Conservation (phyloP, 164 flowering plant species). For the Vitis labrusca region DNA sequence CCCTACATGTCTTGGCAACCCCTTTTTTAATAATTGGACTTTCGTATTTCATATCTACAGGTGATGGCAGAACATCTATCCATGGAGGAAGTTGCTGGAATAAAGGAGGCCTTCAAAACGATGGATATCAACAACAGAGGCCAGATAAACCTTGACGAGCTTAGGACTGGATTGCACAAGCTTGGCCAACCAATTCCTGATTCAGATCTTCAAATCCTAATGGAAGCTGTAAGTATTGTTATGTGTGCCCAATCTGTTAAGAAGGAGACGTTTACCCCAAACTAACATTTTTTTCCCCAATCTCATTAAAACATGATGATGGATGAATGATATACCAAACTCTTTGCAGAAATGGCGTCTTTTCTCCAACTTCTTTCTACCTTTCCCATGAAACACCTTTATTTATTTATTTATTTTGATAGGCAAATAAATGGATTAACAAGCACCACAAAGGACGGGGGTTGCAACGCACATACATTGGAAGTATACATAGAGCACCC, state of each 20-base stretch:
- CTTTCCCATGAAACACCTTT: too few species aligned
- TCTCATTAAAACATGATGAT: background rate
- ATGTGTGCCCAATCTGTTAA: background rate
- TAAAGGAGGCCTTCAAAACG: conserved; percentile 77
- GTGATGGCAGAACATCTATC: conserved; percentile 92
- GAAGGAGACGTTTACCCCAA: background rate
- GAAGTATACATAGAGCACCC: too few species aligned
- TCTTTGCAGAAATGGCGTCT: background rate
- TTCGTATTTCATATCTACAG: conserved; percentile 30
- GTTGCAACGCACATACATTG: too few species aligned
- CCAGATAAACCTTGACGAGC: conserved; percentile 64
- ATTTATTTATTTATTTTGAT: too few species aligned
- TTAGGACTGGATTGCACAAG: conserved; percentile 63
- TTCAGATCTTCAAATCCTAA: conserved; percentile 69
- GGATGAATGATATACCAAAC: background rate
- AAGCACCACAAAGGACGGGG: too few species aligned
- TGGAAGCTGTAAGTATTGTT: conserved; percentile 74
- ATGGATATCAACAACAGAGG: conserved; percentile 76
- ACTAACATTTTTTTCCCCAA: background rate
- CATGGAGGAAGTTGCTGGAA: conserved; percentile 85
- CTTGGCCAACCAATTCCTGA: conserved; percentile 80
- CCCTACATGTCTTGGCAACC: background rate
- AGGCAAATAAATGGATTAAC: too few species aligned
- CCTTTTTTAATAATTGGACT: background rate
- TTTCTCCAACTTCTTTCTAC: background rate